Percentiles rank a stretch among this genome's conserved stretches.
Evolutionary conservation across 768 basidiomycete species (phyloP).

Genomic region (Saitozyma podzolica): DNA sequence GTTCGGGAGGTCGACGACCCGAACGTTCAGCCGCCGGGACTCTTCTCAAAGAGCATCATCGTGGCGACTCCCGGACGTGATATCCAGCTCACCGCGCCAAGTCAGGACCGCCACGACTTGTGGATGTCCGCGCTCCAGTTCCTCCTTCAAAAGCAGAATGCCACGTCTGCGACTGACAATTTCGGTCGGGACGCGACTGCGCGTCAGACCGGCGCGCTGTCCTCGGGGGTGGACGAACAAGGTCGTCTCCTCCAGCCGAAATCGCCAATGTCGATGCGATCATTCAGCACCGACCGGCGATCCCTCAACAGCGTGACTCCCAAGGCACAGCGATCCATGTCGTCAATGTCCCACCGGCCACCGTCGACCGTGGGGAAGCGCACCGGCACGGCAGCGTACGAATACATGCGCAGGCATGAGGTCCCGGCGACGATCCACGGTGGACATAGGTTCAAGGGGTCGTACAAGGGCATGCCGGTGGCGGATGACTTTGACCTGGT

Average conservation of each 20-base stretch:
- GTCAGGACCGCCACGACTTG: conserved; percentile 92
- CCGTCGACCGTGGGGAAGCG: conserved; percentile 66
- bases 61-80: conserved; percentile 91
- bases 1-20: conserved; percentile 90
- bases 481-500: conserved; percentile 42
- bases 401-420: conserved; percentile 71
- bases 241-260: conserved; percentile 25
- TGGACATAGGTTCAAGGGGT: conserved; percentile 42
- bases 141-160: conserved; percentile 13
- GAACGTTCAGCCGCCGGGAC: conserved; percentile 91
- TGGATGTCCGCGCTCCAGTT: conserved; percentile 66
- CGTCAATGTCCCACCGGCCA: conserved; percentile 33
- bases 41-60: conserved; percentile 88
- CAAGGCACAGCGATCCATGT: conserved; percentile 20
- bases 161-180: conserved; percentile 5
- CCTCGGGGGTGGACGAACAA: conserved; percentile 31
- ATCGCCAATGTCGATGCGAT: conserved; percentile 38
- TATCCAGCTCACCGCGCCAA: conserved; percentile 97
- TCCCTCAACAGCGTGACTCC: conserved; percentile 33
- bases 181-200: conserved; percentile 6
- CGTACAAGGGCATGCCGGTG: conserved; percentile 35
- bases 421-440: conserved; percentile 36
- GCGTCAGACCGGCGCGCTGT: conserved; percentile 3
- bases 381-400: conserved; percentile 84
- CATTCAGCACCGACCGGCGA: conserved; percentile 23